phyloP scores from a whole-genome alignment of 129 eudicot species.

The Tagetes patula region DNA sequence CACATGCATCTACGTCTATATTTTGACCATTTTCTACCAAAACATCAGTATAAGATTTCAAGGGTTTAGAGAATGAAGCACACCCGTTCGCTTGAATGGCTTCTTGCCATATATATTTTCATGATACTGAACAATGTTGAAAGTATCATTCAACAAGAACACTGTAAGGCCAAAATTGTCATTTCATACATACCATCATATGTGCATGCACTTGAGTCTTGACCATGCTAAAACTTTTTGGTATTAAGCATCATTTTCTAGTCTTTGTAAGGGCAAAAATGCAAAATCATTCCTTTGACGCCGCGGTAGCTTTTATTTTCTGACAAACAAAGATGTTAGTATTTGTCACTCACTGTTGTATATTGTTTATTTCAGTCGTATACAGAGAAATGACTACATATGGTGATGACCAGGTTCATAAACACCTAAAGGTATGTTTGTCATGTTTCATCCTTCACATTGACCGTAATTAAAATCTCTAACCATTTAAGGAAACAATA shows the following conservation, averaged over 20 bases:
- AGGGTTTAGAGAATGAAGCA: constrained; percentile 36
- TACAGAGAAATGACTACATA: constrained; percentile 35
- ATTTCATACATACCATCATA: neutral
- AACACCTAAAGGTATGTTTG: constrained; percentile 38
- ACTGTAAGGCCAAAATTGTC: constrained; percentile 31
- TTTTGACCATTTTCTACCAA: constrained; percentile 19
- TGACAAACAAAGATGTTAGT: neutral
- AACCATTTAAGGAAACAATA: neutral
- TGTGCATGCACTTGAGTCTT: constrained; percentile 35
- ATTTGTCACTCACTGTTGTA: neutral
- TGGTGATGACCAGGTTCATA: constrained; percentile 20
- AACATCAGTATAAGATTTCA: neutral
- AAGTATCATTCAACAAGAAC: constrained; percentile 35
- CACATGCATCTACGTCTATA: neutral
- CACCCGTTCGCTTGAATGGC: constrained; percentile 23
- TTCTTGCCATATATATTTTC: constrained; percentile 30
- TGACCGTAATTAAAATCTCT: neutral
- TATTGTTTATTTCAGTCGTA: constrained; percentile 35
- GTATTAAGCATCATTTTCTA: constrained; percentile 15
- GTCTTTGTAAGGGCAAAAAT: constrained; percentile 27
- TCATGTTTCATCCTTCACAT: neutral
- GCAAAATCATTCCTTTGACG: neutral
- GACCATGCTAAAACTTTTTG: neutral
- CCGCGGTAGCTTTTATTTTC: neutral
- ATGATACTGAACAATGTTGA: constrained; percentile 37